phyloP scores from a whole-genome alignment of 2,329 filamentous ascomycete genomes.

The Coleophoma crateriformis region DNA sequence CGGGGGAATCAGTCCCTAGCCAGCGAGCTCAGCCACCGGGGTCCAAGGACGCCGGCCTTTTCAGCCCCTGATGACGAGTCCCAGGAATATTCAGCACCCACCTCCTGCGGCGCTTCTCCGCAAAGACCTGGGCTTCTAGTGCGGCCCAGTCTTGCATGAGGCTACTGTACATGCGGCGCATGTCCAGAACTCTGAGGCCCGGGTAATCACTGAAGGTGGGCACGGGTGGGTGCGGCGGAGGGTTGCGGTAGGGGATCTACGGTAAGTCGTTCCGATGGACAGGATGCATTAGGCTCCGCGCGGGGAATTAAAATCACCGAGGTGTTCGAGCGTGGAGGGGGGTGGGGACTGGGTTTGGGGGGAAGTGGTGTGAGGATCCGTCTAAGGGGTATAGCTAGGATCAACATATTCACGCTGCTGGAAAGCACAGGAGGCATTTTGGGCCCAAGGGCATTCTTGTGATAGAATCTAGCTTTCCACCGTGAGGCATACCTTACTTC shows the following conservation, averaged over 20 bases:
- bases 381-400: conserved; percentile 1
- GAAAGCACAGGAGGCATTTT: too few relatives aligned
- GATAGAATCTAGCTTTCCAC: too few relatives aligned
- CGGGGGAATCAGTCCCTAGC: conserved; percentile 13
- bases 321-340: not conserved
- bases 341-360: conserved; percentile 1
- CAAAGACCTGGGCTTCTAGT: not conserved
- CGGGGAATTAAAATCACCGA: conserved; percentile 25
- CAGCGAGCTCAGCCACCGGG: conserved; percentile 5
- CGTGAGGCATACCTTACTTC: too few relatives aligned
- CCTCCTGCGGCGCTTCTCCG: conserved; percentile 4
- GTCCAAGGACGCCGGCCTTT: conserved; percentile 4
- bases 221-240: not conserved
- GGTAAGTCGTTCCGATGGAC: conserved; percentile 4
- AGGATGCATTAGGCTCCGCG: conserved; percentile 17
- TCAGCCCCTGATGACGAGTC: conserved; percentile 8
- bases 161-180: not conserved
- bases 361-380: conserved; percentile 4
- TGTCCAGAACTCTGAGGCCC: conserved; percentile 6
- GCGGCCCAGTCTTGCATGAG: not conserved
- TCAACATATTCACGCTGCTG: too few relatives aligned
- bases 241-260: not conserved
- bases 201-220: conserved; percentile 1
- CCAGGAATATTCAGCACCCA: conserved; percentile 12
- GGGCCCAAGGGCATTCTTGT: too few relatives aligned